phyloP scores from a whole-genome alignment of 495 filamentous ascomycete species.

The Talaromyces ruber region DNA sequence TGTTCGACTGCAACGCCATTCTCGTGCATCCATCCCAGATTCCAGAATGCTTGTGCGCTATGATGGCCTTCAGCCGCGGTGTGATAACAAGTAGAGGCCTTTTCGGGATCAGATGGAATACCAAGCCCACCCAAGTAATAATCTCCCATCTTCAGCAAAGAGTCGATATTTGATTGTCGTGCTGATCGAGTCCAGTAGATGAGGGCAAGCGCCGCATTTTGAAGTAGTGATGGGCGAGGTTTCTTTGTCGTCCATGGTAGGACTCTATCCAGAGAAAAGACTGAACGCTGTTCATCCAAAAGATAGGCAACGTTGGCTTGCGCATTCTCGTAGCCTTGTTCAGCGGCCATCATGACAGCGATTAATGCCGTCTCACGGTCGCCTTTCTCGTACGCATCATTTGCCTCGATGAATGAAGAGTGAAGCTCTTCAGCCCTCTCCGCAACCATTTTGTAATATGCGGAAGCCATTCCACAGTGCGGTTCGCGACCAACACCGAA shows the following conservation, averaged over 20 bases:
- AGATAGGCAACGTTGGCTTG: slow-evolving; percentile 94
- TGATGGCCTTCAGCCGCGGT: slow-evolving; percentile 83
- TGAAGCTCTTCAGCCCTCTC: slow-evolving; percentile 82
- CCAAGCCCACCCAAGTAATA: slow-evolving; percentile 84
- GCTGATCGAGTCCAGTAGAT: slow-evolving; percentile 96
- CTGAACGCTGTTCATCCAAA: slow-evolving; percentile 71
- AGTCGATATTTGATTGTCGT: slow-evolving; percentile 88
- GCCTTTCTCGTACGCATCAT: slow-evolving; percentile 73
- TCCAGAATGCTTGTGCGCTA: slow-evolving; percentile 93
- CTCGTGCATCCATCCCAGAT: slow-evolving; percentile 99
- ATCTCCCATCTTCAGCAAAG: slow-evolving; percentile 95
- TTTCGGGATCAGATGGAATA: slow-evolving; percentile 60
- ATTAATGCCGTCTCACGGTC: slow-evolving; percentile 80
- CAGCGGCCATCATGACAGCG: slow-evolving; percentile 82
- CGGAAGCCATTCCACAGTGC: slow-evolving; percentile 70
- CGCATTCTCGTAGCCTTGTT: slow-evolving; percentile 89
- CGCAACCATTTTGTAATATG: slow-evolving; percentile 91
- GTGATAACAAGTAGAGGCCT: slow-evolving; percentile 87
- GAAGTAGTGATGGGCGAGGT: slow-evolving; percentile 43
- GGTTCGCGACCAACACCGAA: slow-evolving; percentile 72
- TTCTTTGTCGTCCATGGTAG: slow-evolving; percentile 31
- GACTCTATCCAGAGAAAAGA: slow-evolving; percentile 40
- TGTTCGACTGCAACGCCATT: slow-evolving; percentile 90
- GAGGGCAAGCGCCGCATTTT: slow-evolving; percentile 69
- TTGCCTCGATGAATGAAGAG: slow-evolving; percentile 79